Conservation (phyloP, 192 early-diverging fungal genomes). For the Gaertneriomyces semiglobifer region DNA sequence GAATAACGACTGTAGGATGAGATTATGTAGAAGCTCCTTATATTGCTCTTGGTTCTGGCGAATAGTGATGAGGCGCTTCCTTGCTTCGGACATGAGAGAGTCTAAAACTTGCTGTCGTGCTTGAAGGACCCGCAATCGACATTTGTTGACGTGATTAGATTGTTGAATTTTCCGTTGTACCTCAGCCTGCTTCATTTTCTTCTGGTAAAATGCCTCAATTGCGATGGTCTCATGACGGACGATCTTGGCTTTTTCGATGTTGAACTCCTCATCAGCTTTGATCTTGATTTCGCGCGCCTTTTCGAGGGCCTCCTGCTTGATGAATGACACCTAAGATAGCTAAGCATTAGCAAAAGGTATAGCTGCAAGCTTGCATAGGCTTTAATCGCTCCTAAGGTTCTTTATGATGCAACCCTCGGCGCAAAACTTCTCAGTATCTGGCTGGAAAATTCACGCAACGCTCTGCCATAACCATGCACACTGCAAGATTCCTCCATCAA, state of each 20-base stretch:
- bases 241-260: conserved; percentile 99
- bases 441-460: not conserved
- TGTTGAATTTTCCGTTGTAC: conserved; percentile 93
- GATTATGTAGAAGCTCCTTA: conserved; percentile 61
- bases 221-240: conserved; percentile 95
- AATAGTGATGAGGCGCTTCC: conserved; percentile 56
- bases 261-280: conserved; percentile 99
- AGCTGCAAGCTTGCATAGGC: not conserved
- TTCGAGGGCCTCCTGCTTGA: conserved; percentile 97
- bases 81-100: conserved; percentile 73
- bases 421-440: too few relatives aligned
- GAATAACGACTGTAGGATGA: conserved; percentile 80
- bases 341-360: not conserved
- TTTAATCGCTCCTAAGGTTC: not conserved
- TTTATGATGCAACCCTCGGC: not conserved
- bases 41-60: conserved; percentile 59
- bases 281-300: conserved; percentile 98
- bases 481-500: not conserved
- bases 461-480: conserved; percentile 6
- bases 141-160: conserved; percentile 96
- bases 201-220: conserved; percentile 92
- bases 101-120: conserved; percentile 84
- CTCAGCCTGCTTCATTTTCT: conserved; percentile 97
- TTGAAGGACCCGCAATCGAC: conserved; percentile 82
- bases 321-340: conserved; percentile 81